Conservation (phyloP, 176 grass and related monocot genomes). For the Ensete ventricosum region DNA sequence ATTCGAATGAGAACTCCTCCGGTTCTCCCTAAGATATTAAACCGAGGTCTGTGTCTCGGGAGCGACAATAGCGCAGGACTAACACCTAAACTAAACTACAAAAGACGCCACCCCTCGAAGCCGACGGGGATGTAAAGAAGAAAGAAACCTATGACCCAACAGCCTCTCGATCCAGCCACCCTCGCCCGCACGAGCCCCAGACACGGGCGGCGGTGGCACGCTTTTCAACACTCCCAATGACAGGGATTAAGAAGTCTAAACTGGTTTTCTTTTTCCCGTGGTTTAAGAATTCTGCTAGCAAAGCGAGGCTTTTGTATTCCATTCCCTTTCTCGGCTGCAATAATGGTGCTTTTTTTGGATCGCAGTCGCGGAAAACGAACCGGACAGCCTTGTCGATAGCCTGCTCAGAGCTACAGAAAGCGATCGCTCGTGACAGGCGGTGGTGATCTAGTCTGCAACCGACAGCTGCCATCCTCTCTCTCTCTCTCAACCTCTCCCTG, state of each 20-base stretch:
- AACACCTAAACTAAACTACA: not conserved
- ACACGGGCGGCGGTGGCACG: not conserved
- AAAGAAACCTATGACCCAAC: not conserved
- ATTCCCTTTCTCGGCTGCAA: constrained; percentile 1
- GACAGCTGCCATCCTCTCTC: not conserved
- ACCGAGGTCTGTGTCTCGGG: too few species aligned
- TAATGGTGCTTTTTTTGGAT: constrained; percentile 14
- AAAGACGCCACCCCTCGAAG: not conserved
- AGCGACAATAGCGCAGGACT: too few species aligned
- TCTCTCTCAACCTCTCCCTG: not conserved
- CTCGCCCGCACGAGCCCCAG: constrained; percentile 6
- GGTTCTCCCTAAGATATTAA: too few species aligned
- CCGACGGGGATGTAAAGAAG: not conserved
- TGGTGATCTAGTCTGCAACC: not conserved
- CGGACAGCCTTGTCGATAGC: constrained; percentile 8
- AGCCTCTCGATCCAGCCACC: not conserved
- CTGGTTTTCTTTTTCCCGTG: not conserved
- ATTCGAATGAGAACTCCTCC: too few species aligned
- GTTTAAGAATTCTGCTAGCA: not conserved
- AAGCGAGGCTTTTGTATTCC: not conserved
- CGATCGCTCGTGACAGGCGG: constrained; percentile 10
- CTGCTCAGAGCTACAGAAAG: constrained; percentile 15
- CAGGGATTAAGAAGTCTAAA: not conserved
- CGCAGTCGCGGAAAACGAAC: constrained; percentile 14
- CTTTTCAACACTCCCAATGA: not conserved